A percentile compares a stretch with the other conserved stretches of the same genome.
Evolutionary conservation across 768 basidiomycete species (phyloP).

Genomic region (Cyclocybe cylindracea): DNA sequence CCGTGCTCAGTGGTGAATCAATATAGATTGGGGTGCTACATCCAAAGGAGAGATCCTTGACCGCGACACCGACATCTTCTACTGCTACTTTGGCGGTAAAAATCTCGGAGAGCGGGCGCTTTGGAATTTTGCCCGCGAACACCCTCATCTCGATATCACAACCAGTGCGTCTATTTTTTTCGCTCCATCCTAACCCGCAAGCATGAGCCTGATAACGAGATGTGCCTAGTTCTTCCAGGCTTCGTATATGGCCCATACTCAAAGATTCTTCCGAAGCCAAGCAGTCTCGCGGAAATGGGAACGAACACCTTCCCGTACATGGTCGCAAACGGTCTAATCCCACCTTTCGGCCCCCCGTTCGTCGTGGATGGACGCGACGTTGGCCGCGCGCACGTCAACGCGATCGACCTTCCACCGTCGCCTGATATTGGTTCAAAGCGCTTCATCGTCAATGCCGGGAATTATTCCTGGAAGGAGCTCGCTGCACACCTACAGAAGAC

Average conservation of each 20-base stretch:
- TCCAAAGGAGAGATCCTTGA: conserved; percentile 27
- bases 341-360: conserved; percentile 18
- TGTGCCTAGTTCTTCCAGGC: conserved; percentile 29
- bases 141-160: conserved; percentile 35
- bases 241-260: conserved; percentile 37
- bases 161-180: conserved; percentile 28
- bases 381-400: conserved; percentile 29
- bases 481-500: conserved; percentile 20
- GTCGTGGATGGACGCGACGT: conserved; percentile 34
- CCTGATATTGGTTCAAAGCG: conserved; percentile 23
- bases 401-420: conserved; percentile 21
- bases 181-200: not conserved
- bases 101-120: conserved; percentile 37
- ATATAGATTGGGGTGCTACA: conserved; percentile 33
- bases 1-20: too few species aligned
- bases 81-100: conserved; percentile 41
- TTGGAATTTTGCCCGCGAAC: conserved; percentile 39
- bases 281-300: conserved; percentile 17
- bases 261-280: conserved; percentile 24
- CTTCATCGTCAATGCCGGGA: conserved; percentile 26
- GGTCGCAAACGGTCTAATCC: conserved; percentile 21
- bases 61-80: conserved; percentile 18
- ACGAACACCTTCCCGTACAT: conserved; percentile 25
- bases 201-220: not conserved
- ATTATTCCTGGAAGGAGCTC: conserved; percentile 27